These are phyloP conservation scores for Pythium biforme DNA, from an alignment of 352 stramenopile species.

Conservation along the genomic window DNA sequence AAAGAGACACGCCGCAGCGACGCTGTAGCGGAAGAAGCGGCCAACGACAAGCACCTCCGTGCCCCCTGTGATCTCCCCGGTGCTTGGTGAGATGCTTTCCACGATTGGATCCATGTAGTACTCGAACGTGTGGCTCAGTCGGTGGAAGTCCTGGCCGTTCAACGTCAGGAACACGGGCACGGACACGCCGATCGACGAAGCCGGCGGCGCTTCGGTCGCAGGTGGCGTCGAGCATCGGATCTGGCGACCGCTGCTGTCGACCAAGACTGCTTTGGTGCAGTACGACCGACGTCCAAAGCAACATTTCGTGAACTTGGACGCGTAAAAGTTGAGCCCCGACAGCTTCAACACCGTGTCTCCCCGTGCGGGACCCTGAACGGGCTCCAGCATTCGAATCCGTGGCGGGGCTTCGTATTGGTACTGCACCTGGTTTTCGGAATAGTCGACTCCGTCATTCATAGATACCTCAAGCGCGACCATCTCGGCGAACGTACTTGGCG, in stretches of 20 bases:
- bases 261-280: constrained; percentile 41
- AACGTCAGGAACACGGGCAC: constrained; percentile 65
- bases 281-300: constrained; percentile 54
- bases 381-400: constrained; percentile 48
- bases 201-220: constrained; percentile 19
- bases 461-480: constrained; percentile 62
- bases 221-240: constrained; percentile 40
- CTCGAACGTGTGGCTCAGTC: constrained; percentile 48
- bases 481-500: constrained; percentile 34
- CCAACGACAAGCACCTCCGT: constrained; percentile 56
- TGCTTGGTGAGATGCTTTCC: constrained; percentile 37
- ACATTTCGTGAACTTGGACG: constrained; percentile 52
- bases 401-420: constrained; percentile 61
- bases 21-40: constrained; percentile 60
- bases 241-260: constrained; percentile 30
- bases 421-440: constrained; percentile 55
- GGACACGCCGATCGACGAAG: constrained; percentile 11
- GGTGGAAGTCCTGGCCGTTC: constrained; percentile 73
- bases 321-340: constrained; percentile 51
- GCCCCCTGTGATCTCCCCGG: constrained; percentile 49
- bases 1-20: constrained; percentile 56
- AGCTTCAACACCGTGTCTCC: constrained; percentile 63
- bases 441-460: constrained; percentile 90
- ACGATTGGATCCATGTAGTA: constrained; percentile 51
- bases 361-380: constrained; percentile 37